Conservation (phyloP, 2,329 filamentous ascomycete species). For the Venturia effusa region DNA sequence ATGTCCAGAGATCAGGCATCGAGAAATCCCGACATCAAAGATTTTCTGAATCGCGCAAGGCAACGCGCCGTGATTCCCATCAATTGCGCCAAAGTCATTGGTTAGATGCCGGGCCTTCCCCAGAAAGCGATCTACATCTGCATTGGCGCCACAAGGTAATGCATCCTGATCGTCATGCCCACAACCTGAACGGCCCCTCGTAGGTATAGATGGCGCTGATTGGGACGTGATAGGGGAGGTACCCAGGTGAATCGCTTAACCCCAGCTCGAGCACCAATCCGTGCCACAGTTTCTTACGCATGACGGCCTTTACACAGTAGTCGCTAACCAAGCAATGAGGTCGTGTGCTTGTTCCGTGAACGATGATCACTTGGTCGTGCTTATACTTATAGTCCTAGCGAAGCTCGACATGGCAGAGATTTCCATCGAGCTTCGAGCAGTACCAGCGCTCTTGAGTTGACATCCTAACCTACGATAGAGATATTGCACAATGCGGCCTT, state of each 20-base stretch:
- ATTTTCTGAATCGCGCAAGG: neutral
- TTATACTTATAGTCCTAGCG: neutral
- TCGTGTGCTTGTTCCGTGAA: neutral
- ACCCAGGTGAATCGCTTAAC: neutral
- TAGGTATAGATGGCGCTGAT: neutral
- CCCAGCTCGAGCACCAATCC: neutral
- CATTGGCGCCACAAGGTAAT: neutral
- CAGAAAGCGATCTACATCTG: neutral
- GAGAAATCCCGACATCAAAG: neutral
- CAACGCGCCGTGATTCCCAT: neutral
- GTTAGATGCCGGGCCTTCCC: neutral
- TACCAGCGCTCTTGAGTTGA: neutral
- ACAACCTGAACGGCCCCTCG: neutral
- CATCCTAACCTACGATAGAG: neutral
- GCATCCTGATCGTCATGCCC: neutral
- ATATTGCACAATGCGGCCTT: conserved; percentile 26
- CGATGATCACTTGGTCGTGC: neutral
- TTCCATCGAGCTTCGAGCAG: neutral
- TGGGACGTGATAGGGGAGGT: neutral
- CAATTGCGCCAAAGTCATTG: neutral
- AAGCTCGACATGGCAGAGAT: neutral
- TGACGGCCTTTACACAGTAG: neutral
- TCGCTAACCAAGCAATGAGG: neutral
- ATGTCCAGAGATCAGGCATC: neutral
- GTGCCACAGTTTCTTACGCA: neutral